Conservation (phyloP, 23 red algal genomes). For the Rhodosorus marinus region DNA sequence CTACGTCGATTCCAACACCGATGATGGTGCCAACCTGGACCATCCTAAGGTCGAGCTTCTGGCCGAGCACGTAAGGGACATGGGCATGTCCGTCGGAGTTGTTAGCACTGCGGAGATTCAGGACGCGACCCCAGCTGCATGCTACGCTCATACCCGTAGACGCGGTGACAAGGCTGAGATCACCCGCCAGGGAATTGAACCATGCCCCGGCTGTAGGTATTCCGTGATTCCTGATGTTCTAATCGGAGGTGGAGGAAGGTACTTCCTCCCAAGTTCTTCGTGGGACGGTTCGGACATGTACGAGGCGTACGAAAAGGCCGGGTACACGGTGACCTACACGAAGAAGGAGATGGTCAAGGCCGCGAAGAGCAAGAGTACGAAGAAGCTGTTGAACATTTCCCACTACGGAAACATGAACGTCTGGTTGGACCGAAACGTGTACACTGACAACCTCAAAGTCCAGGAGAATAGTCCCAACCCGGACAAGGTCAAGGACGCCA, state of each 20-base stretch:
- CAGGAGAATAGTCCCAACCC: conserved; percentile 2
- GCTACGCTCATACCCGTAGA: conserved; percentile 13
- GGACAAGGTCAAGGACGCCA: neutral
- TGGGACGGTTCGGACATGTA: conserved; percentile 26
- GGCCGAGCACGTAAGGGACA: conserved; percentile 16
- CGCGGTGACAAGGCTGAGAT: conserved; percentile 28
- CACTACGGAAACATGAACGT: conserved; percentile 26
- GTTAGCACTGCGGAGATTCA: conserved; percentile 30
- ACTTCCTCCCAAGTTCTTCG: conserved; percentile 7
- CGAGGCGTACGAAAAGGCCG: conserved; percentile 1
- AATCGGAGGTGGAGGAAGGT: conserved; percentile 25
- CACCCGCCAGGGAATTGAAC: conserved; percentile 27
- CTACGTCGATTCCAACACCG: conserved; percentile 19
- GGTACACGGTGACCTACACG: conserved; percentile 30
- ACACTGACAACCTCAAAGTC: conserved; percentile 23
- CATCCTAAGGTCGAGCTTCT: conserved; percentile 30
- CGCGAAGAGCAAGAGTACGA: conserved; percentile 6
- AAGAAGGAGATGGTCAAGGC: conserved; percentile 15
- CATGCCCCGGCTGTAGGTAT: conserved; percentile 9
- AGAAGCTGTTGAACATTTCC: conserved; percentile 23
- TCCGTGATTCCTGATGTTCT: conserved; percentile 20
- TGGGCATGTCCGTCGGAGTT: conserved; percentile 30
- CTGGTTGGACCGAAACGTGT: conserved; percentile 30
- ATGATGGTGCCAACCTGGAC: conserved; percentile 1
- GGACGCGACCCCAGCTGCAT: conserved; percentile 21